phyloP scores from a whole-genome alignment of 805 yeast species.

The Hanseniaspora nectarophila region DNA sequence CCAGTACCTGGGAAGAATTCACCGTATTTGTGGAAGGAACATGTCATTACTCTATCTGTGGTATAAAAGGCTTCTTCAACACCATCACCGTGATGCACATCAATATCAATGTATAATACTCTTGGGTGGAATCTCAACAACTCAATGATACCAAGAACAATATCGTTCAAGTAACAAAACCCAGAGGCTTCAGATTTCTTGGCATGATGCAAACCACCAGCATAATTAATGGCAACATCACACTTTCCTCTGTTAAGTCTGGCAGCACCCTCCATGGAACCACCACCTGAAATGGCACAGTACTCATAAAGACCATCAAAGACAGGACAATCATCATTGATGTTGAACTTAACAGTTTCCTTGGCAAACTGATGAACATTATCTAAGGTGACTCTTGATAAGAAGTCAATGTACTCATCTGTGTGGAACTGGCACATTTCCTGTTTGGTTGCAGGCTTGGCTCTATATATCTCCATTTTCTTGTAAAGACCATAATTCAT shows the following conservation, averaged over 20 bases:
- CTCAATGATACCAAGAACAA: constrained; percentile 72
- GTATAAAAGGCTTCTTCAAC: constrained; percentile 90
- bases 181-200: constrained; percentile 84
- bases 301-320: constrained; percentile 92
- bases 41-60: constrained; percentile 82
- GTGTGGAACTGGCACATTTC: constrained; percentile 98
- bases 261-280: constrained; percentile 84
- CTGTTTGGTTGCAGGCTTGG: constrained; percentile 94
- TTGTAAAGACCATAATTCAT: constrained; percentile 95
- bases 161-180: constrained; percentile 82
- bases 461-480: constrained; percentile 93
- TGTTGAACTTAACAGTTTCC: constrained; percentile 79
- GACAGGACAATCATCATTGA: constrained; percentile 89
- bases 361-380: constrained; percentile 75
- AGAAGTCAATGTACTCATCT: constrained; percentile 89
- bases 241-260: constrained; percentile 74
- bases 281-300: constrained; percentile 81
- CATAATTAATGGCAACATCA: constrained; percentile 85
- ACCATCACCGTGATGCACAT: constrained; percentile 90
- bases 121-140: constrained; percentile 72
- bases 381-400: constrained; percentile 84
- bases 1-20: constrained; percentile 93
- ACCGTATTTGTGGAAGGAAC: constrained; percentile 84
- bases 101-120: constrained; percentile 78
- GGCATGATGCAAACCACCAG: constrained; percentile 91